Conservation (phyloP, 306 rosid species). For the Lithocarpus polystachyus region DNA sequence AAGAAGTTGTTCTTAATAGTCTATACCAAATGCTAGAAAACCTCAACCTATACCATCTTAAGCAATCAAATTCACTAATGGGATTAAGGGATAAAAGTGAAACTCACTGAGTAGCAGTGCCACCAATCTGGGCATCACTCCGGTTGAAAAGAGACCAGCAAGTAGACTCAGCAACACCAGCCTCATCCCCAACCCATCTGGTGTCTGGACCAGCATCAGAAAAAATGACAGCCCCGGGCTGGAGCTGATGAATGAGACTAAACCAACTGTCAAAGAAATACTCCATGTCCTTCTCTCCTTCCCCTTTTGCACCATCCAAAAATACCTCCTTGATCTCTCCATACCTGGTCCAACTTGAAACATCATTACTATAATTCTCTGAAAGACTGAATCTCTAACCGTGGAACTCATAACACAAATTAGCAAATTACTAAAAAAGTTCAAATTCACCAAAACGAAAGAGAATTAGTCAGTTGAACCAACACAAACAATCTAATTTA, state of each 20-base stretch:
- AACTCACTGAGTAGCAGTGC: conserved; percentile 50
- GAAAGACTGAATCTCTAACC: neutral
- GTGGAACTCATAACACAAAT: neutral
- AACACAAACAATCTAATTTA: neutral
- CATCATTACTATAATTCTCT: neutral
- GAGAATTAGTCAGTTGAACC: neutral
- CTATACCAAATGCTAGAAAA: neutral
- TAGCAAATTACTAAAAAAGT: neutral
- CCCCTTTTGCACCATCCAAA: conserved; percentile 89
- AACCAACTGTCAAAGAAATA: conserved; percentile 74
- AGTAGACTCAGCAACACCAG: conserved; percentile 64
- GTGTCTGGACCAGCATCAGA: conserved; percentile 83
- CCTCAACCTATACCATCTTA: neutral
- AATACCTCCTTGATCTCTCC: conserved; percentile 66
- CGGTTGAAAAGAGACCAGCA: conserved; percentile 84
- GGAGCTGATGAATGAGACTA: conserved; percentile 79
- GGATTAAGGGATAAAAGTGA: conserved; percentile 15
- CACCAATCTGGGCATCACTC: conserved; percentile 47
- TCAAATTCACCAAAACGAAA: neutral
- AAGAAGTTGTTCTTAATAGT: neutral
- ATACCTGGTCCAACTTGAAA: conserved; percentile 46
- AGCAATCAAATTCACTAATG: neutral
- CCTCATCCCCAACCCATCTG: conserved; percentile 86
- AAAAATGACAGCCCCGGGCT: conserved; percentile 69
- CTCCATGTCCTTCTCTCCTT: conserved; percentile 71